These are phyloP conservation scores for Naumovozyma dairenensis DNA, from an alignment of 805 yeast genomes.

Conservation along the genomic window DNA sequence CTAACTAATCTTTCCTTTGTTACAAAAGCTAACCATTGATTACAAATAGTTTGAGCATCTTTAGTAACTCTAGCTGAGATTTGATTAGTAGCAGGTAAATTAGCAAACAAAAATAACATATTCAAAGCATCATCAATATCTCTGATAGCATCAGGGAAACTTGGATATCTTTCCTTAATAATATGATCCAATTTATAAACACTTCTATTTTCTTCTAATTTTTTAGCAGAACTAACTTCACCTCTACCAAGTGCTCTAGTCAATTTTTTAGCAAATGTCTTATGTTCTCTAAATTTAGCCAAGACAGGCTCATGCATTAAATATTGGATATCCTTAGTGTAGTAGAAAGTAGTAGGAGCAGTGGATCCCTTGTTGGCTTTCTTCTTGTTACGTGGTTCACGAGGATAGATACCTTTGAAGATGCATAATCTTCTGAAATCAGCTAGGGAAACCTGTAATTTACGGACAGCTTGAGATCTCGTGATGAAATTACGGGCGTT, in stretches of 20 bases:
- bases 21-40: constrained; percentile 92
- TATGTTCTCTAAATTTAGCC: constrained; percentile 87
- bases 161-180: constrained; percentile 91
- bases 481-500: constrained; percentile 89
- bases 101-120: constrained; percentile 88
- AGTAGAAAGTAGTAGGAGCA: constrained; percentile 90
- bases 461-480: constrained; percentile 87
- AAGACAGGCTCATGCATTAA: constrained; percentile 90
- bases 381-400: constrained; percentile 92
- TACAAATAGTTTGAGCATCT: constrained; percentile 77
- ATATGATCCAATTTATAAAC: constrained; percentile 80
- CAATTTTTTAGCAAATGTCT: constrained; percentile 84
- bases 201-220: constrained; percentile 59
- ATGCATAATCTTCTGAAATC: constrained; percentile 96
- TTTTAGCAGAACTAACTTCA: constrained; percentile 80
- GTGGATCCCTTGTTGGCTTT: constrained; percentile 98
- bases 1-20: constrained; percentile 73
- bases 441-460: constrained; percentile 84
- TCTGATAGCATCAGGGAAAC: constrained; percentile 82
- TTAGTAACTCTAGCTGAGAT: constrained; percentile 73
- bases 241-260: constrained; percentile 87
- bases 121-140: constrained; percentile 93
- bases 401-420: constrained; percentile 94
- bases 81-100: constrained; percentile 86
- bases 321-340: constrained; percentile 88